These are phyloP conservation scores for Hypoxylon sp. DNA, from an alignment of 2,329 filamentous ascomycete genomes.

Conservation along the genomic window DNA sequence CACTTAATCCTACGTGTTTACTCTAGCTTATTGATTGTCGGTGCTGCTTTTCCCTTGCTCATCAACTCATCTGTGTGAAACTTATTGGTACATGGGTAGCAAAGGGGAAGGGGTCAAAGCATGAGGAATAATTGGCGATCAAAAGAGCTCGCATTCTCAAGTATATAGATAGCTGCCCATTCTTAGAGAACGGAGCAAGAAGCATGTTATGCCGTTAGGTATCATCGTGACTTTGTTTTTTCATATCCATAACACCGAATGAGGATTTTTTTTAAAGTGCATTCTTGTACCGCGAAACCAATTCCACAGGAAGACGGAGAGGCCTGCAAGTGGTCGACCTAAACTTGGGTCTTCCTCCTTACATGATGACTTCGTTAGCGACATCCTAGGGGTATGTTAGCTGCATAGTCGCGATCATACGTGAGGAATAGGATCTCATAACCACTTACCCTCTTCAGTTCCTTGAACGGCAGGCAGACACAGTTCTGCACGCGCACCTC, in stretches of 20 bases:
- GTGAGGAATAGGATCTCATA: not conserved
- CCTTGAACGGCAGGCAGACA: conserved; percentile 96
- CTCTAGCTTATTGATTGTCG: not conserved
- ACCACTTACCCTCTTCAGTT: conserved; percentile 85
- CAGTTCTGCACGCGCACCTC: conserved; percentile 98
- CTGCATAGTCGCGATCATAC: conserved; percentile 21
- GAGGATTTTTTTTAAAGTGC: conserved; percentile 5
- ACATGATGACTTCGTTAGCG: conserved; percentile 91
- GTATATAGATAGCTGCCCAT: conserved; percentile 25
- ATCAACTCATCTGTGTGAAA: not conserved
- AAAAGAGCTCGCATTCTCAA: conserved; percentile 16
- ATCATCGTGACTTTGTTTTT: conserved; percentile 23
- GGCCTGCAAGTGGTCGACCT: conserved; percentile 19
- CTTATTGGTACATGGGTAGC: not conserved
- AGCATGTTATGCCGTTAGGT: conserved; percentile 22
- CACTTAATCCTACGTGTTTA: conserved; percentile 6
- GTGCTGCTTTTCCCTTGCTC: not conserved
- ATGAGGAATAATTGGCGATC: not conserved
- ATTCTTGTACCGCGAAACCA: not conserved
- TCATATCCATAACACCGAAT: conserved; percentile 28
- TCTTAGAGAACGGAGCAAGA: conserved; percentile 21
- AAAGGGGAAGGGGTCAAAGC: not conserved
- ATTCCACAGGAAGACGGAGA: conserved; percentile 24
- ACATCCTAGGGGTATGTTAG: conserved; percentile 71
- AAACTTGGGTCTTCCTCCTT: conserved; percentile 44